phyloP scores from a whole-genome alignment of 805 yeast genomes.

The Komagataella mondaviorum region DNA sequence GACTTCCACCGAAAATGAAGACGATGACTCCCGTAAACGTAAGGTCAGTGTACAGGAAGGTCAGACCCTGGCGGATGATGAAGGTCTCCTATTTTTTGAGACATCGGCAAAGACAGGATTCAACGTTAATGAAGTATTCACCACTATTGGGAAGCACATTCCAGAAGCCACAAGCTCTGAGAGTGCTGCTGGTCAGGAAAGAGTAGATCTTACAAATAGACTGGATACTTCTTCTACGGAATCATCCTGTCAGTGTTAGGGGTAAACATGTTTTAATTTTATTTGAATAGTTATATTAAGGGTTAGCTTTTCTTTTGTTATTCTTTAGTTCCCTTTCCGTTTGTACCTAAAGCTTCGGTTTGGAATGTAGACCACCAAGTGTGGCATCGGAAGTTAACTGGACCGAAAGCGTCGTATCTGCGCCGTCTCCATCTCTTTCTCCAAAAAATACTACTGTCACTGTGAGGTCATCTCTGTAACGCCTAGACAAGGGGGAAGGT shows the following conservation, averaged over 20 bases:
- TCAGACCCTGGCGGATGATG: slow-evolving; percentile 76
- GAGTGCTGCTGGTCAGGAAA: slow-evolving; percentile 9
- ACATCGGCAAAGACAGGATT: slow-evolving; percentile 86
- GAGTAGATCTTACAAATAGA: slow-evolving; percentile 19
- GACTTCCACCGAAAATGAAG: slow-evolving; percentile 21
- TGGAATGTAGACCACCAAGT: background rate
- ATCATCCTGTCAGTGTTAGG: background rate
- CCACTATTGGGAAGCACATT: slow-evolving; percentile 79
- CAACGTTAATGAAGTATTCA: slow-evolving; percentile 83
- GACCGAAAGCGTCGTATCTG: background rate
- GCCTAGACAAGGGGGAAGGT: slow-evolving; percentile 83
- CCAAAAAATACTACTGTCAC: slow-evolving; percentile 95
- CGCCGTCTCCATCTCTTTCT: slow-evolving; percentile 18
- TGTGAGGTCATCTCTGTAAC: slow-evolving; percentile 90
- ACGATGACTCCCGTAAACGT: slow-evolving; percentile 39
- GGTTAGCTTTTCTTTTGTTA: background rate
- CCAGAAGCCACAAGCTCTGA: slow-evolving; percentile 28
- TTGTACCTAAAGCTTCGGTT: background rate
- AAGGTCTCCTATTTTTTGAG: slow-evolving; percentile 81
- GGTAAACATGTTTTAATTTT: background rate
- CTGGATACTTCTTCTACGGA: background rate
- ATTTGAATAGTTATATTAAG: background rate
- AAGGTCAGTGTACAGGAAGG: slow-evolving; percentile 86
- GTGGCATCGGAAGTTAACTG: background rate
- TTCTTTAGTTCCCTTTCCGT: background rate